Evolutionary conservation across 1,284 basidiomycete species (phyloP), one percentile per base, ranked within the genome.

Genomic region (Termitomyces sp.): DNA sequence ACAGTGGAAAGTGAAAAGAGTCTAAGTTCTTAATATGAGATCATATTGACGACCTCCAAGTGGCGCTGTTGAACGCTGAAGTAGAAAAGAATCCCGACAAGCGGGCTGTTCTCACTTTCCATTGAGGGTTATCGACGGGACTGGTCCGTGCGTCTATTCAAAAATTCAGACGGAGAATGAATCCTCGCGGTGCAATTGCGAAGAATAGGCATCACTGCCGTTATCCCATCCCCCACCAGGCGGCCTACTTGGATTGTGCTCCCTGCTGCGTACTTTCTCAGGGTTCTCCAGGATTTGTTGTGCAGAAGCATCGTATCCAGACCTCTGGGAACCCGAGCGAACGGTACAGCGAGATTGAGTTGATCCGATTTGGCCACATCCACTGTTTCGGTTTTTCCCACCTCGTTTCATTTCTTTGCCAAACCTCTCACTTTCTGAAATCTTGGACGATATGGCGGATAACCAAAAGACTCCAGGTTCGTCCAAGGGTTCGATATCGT

Each of bases 321-420:
- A 57, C 41, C 36, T 46, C 49, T 64, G 68, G 70, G 56, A 61
- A 59, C 67, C 58, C 68, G 61, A 59, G 49, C 28, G 56, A 65
- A 60, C 61, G 70, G 68, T 69, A 69, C 52, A 52, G 50, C 48
- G 41, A 61, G 67, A 70, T 71, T 70, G 60, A 58, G 63, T 70
- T 69, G 66, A 69, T 69, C 65, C 68, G 70, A 69, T 69, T 64
- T 58, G 50, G 52, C 50, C 61, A 38, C 62, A 63, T 68, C 72
- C 71, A 65, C 64, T 73, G 57, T 72, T 71, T 71, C 68, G 72
- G 73, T 65, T 72, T 66, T 67, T 70, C 69, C 65, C 68, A 68
- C 64, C 46, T 48, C 34, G 36, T 51, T 40, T 56, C 53, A 47
- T 53, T 55, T 57, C 59, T 61, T 62, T 56, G 54, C 57, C 52